These are phyloP conservation scores for Aspergillus spinulosporus DNA, from an alignment of 2,329 filamentous ascomycete genomes.

Conservation along the genomic window DNA sequence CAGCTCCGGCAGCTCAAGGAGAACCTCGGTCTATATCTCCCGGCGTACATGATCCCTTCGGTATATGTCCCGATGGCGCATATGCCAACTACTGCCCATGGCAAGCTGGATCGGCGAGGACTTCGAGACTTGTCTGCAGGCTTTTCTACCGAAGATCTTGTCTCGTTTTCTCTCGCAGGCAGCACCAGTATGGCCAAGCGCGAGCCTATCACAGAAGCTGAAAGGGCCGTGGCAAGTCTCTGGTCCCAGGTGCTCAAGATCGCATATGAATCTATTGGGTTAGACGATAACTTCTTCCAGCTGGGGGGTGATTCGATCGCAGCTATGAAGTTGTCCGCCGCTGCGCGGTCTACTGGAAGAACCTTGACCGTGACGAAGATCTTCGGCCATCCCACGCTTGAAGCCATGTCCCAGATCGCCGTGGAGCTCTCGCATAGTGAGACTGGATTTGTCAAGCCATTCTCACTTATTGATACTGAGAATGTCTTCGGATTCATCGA, in stretches of 20 bases:
- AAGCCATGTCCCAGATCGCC: neutral
- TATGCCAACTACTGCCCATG: neutral
- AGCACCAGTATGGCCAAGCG: neutral
- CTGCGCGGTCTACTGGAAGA: neutral
- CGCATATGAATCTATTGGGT: neutral
- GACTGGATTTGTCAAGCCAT: neutral
- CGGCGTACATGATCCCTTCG: constrained; percentile 8
- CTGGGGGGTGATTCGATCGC: constrained; percentile 21
- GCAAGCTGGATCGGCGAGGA: constrained; percentile 9
- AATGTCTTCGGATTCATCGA: too few species aligned
- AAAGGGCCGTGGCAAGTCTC: neutral
- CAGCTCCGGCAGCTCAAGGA: too few species aligned
- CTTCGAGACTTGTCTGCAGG: neutral
- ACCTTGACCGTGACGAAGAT: neutral
- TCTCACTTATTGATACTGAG: neutral
- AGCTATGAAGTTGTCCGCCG: constrained; percentile 15
- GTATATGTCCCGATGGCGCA: neutral
- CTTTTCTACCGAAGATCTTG: neutral
- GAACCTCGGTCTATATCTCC: neutral
- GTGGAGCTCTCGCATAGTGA: neutral
- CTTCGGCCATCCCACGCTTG: neutral
- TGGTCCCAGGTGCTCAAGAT: neutral
- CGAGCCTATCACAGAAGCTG: neutral
- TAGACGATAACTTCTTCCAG: constrained; percentile 25
- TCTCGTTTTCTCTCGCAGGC: neutral